Conservation (phyloP, 2,329 filamentous ascomycete species). For the Colletotrichum sp. region DNA sequence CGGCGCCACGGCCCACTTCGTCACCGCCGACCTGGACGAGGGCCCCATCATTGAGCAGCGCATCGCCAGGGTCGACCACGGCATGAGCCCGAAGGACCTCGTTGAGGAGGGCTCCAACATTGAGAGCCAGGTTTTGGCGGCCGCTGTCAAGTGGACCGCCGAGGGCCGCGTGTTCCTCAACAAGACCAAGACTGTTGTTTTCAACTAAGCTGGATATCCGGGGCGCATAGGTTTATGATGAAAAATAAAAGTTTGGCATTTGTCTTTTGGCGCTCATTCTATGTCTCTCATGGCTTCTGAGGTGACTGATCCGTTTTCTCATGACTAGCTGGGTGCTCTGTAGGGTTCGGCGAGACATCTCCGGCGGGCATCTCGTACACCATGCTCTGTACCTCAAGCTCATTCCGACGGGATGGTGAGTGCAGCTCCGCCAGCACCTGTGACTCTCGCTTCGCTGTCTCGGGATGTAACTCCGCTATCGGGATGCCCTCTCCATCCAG, state of each 20-base stretch:
- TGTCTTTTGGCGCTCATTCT: not conserved
- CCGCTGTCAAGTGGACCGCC: slow-evolving; percentile 84
- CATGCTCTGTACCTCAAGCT: not conserved
- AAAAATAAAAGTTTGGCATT: slow-evolving; percentile 4
- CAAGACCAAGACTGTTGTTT: slow-evolving; percentile 81
- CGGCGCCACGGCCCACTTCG: slow-evolving; percentile 84
- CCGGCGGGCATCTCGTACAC: not conserved
- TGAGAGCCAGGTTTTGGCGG: slow-evolving; percentile 81
- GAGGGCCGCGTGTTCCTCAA: slow-evolving; percentile 81
- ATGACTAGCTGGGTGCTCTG: not conserved
- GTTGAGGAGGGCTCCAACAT: slow-evolving; percentile 84
- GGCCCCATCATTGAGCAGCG: slow-evolving; percentile 90
- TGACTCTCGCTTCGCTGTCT: not conserved
- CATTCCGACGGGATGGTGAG: not conserved
- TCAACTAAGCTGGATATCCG: slow-evolving; percentile 44
- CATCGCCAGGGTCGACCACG: slow-evolving; percentile 77
- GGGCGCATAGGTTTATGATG: not conserved
- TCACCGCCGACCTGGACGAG: slow-evolving; percentile 84
- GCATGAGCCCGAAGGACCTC: slow-evolving; percentile 75
- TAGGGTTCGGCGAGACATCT: not conserved
- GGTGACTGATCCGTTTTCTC: not conserved
- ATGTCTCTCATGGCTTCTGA: not conserved
- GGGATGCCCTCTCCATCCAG: not conserved
- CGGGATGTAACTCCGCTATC: not conserved
- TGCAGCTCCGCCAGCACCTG: not conserved